These are phyloP conservation scores for Zymoseptoria pseudotritici DNA, from an alignment of 2,329 filamentous ascomycete species.

Conservation along the genomic window DNA sequence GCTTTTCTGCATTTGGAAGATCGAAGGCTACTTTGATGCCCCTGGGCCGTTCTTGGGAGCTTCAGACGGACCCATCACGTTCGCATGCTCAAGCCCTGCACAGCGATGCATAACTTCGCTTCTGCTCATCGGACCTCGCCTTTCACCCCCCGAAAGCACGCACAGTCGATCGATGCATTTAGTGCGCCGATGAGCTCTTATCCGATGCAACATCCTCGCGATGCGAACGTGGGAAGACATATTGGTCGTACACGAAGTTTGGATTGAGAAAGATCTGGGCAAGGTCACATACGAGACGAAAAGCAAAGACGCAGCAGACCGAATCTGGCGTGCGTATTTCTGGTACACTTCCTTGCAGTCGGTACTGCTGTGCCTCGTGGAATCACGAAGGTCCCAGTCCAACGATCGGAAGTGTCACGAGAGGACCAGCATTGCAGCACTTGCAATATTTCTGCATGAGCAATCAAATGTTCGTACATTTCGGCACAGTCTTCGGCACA, in stretches of 20 bases:
- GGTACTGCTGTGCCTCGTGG: neutral
- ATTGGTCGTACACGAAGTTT: neutral
- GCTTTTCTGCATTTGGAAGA: neutral
- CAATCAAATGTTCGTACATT: neutral
- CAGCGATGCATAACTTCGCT: too few species aligned
- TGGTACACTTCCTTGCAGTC: neutral
- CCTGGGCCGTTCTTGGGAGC: too few species aligned
- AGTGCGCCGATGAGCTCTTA: neutral
- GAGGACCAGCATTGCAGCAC: neutral
- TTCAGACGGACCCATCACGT: too few species aligned
- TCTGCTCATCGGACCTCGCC: too few species aligned
- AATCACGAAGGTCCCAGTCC: neutral
- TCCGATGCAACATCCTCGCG: neutral
- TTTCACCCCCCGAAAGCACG: neutral
- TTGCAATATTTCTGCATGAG: neutral
- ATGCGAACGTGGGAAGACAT: neutral
- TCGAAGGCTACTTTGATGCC: too few species aligned
- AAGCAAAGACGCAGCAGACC: neutral
- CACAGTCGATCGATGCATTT: neutral
- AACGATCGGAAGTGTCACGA: neutral
- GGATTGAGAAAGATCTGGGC: neutral
- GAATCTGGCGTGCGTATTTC: neutral
- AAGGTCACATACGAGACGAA: neutral
- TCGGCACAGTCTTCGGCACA: neutral
- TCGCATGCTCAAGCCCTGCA: too few species aligned